Evolutionary conservation across 1,139 yeast species (phyloP), one percentile per base, ranked within the genome.

Genomic region (Taphrina communis): DNA sequence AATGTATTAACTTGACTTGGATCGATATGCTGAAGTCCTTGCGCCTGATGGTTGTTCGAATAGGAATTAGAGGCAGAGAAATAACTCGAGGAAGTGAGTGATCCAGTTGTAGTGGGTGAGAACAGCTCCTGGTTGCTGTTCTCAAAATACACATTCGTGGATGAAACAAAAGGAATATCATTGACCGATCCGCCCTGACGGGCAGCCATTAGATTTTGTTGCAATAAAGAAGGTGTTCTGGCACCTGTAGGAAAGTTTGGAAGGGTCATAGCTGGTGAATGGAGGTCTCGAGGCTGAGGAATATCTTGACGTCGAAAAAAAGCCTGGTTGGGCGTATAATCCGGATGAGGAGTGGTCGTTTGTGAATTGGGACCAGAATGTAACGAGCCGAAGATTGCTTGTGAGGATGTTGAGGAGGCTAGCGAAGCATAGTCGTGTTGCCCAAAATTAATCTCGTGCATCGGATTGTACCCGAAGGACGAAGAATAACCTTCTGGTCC

Each of bases 171-270:
- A 9, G 42, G 62, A 11, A 58, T 25, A 21, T 58, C 62, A 9
- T 44, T 48, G 17, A 19, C 36, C 25, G 66, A 53, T 7, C 48
- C 61, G 12, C 67, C 67, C 14, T 63, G 67, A 9, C 67, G 67
- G 14, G 67, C 59, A 6, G 67, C 67, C 67, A 63, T 44, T 6
- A 63, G 56, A 39, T 63, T 63, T 25, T 63, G 67, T 50, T 63
- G 67, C 56, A 63, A 35, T 31, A 63, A 41, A 5, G 67, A 63
- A 19, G 67, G 67, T 17, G 60, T 55, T 12, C 67, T 46, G 36
- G 59, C 67, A 9, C 46, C 48, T 21, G 55, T 42, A 11, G 67
- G 67, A 50, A 63, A 63, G 6, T 63, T 63, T n/a, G 67, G 67
- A 12, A 63, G 42, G 38, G 59, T 56, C 55, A 63, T 55, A 11